These are phyloP conservation scores for Tillandsia leiboldiana DNA, from an alignment of 176 grass and related monocot species.

Conservation along the genomic window DNA sequence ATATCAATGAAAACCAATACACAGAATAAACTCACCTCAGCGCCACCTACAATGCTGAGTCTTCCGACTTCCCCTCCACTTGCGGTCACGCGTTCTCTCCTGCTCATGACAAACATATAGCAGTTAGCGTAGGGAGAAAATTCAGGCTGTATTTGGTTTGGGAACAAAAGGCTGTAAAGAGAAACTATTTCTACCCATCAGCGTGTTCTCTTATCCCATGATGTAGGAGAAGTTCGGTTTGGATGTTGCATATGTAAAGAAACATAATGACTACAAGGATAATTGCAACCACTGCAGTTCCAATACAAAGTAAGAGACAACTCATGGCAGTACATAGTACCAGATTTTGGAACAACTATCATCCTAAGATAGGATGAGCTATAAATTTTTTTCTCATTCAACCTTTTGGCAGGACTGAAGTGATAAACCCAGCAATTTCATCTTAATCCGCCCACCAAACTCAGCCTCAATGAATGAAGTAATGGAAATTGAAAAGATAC, in stretches of 20 bases:
- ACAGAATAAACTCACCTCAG: conserved; percentile 47
- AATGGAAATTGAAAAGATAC: conserved; percentile 18
- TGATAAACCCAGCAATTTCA: neutral
- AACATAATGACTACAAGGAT: neutral
- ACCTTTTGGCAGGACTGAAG: neutral
- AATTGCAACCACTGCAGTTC: no score
- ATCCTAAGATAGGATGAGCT: no score
- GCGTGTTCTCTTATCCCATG: neutral
- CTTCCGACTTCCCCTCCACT: conserved; percentile 99
- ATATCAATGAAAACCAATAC: conserved; percentile 10
- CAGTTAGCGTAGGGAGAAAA: neutral
- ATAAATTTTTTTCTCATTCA: neutral
- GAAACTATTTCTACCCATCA: neutral
- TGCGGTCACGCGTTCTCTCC: conserved; percentile 88
- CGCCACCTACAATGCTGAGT: conserved; percentile 88
- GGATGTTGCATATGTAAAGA: neutral
- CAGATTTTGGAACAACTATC: no score
- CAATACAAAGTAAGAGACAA: no score
- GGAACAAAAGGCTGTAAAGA: neutral
- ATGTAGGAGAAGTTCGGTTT: neutral
- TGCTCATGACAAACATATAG: conserved; percentile 13
- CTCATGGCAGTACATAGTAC: no score
- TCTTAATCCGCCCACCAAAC: neutral
- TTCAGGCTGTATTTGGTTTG: neutral
- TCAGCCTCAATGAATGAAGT: neutral